phyloP scores from a whole-genome alignment of 257 asterid species.

The Cruciata laevipes region DNA sequence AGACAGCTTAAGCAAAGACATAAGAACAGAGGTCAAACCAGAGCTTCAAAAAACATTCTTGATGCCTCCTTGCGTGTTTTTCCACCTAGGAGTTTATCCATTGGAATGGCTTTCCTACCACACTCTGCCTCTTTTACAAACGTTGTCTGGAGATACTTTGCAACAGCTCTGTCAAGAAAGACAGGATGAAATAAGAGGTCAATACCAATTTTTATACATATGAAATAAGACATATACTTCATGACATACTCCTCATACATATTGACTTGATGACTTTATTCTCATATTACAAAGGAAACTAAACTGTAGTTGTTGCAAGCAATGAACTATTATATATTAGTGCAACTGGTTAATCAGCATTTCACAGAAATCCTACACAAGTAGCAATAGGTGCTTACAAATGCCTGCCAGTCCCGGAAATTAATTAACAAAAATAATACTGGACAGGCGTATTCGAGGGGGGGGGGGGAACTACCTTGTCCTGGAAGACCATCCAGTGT shows the following conservation, averaged over 20 bases:
- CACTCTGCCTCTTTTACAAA: slow-evolving; percentile 61
- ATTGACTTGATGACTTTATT: neutral
- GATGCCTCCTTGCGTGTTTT: slow-evolving; percentile 97
- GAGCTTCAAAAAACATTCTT: slow-evolving; percentile 85
- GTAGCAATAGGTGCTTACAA: neutral
- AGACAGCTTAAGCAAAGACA: neutral
- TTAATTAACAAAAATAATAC: neutral
- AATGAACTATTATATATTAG: neutral
- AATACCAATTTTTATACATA: neutral
- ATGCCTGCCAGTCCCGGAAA: neutral
- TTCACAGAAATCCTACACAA: neutral
- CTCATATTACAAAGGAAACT: neutral
- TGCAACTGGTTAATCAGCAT: neutral
- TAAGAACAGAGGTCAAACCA: slow-evolving; percentile 44
- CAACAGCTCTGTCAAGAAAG: slow-evolving; percentile 59
- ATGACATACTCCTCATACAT: neutral
- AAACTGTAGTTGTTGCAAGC: neutral
- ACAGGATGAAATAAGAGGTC: neutral
- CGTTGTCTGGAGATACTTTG: slow-evolving; percentile 71
- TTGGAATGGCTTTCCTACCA: slow-evolving; percentile 50
- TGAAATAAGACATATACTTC: too few species aligned
- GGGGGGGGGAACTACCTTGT: slow-evolving; percentile 52
- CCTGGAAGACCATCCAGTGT: slow-evolving; percentile 99
- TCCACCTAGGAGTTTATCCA: slow-evolving; percentile 59
- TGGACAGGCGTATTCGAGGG: neutral